These are phyloP conservation scores for Ophiostoma piceae DNA, from an alignment of 2,329 filamentous ascomycete species.

Conservation along the genomic window DNA sequence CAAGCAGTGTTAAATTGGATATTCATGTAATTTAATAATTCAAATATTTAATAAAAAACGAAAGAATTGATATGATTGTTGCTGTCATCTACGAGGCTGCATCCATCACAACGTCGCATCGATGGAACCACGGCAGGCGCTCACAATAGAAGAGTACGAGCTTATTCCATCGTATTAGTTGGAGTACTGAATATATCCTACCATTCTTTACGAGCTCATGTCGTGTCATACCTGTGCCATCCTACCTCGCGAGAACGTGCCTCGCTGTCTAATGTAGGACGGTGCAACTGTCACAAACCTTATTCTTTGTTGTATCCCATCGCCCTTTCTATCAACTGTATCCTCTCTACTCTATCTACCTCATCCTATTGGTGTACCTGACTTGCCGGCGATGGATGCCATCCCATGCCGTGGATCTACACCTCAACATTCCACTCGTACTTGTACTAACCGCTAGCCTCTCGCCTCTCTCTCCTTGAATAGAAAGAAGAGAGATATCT, in stretches of 20 bases:
- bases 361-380: constrained; percentile 1
- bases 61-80: too few relatives aligned
- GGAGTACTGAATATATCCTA: too few relatives aligned
- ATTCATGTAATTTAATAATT: not conserved
- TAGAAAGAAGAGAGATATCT: not conserved
- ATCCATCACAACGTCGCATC: not conserved
- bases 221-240: not conserved
- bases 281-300: not conserved
- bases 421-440: not conserved
- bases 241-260: not conserved
- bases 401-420: constrained; percentile 2
- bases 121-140: constrained; percentile 9
- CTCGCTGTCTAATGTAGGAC: not conserved
- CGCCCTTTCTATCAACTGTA: too few relatives aligned
- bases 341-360: not conserved
- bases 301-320: not conserved
- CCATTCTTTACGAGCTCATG: not conserved
- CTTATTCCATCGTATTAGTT: constrained; percentile 1
- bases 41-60: too few relatives aligned
- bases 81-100: not conserved
- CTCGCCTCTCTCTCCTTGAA: too few relatives aligned
- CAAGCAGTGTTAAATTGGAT: not conserved
- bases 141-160: constrained; percentile 1
- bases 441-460: too few relatives aligned
- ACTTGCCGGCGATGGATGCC: not conserved